Percentiles rank a stretch among this genome's conserved stretches.
phyloP scores from a whole-genome alignment of 177 flowering plant species.

The Vitis hybrid region DNA sequence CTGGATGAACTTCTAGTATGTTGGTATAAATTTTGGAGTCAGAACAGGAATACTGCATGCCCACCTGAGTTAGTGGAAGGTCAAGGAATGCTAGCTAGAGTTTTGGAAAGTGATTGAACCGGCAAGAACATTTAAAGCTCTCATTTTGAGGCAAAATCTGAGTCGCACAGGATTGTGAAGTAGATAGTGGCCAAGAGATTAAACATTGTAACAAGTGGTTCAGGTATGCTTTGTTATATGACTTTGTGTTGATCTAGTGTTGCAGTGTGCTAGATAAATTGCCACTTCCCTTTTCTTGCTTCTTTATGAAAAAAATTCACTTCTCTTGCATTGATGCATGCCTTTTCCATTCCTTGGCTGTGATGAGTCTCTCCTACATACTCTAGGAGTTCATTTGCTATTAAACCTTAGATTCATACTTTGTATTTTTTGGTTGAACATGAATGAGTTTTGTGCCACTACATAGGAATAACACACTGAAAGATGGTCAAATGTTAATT shows the following conservation, averaged over 20 bases:
- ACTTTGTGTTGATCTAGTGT: neutral
- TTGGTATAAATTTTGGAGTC: slow-evolving; percentile 7
- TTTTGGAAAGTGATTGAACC: neutral
- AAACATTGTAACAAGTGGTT: neutral
- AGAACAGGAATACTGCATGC: slow-evolving; percentile 4
- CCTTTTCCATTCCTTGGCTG: neutral
- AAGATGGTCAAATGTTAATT: no score
- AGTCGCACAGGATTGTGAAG: neutral
- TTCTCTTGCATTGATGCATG: neutral
- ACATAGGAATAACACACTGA: no score
- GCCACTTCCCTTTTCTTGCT: neutral
- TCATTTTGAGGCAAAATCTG: neutral
- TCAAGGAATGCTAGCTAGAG: slow-evolving; percentile 15
- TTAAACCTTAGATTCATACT: neutral
- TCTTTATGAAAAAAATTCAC: neutral
- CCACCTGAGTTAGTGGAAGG: slow-evolving; percentile 5
- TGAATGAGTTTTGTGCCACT: no score
- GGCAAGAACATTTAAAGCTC: neutral
- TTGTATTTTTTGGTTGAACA: no score
- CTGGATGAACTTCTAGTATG: slow-evolving; percentile 12
- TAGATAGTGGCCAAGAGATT: slow-evolving; percentile 10
- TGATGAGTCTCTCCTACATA: neutral
- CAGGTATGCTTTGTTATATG: slow-evolving; percentile 17
- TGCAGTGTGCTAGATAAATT: neutral
- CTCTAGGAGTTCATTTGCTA: neutral